A percentile compares a stretch with the other conserved stretches of the same genome.
Conservation (phyloP, 2,329 filamentous ascomycete genomes). For the Huntiella bhutanensis region DNA sequence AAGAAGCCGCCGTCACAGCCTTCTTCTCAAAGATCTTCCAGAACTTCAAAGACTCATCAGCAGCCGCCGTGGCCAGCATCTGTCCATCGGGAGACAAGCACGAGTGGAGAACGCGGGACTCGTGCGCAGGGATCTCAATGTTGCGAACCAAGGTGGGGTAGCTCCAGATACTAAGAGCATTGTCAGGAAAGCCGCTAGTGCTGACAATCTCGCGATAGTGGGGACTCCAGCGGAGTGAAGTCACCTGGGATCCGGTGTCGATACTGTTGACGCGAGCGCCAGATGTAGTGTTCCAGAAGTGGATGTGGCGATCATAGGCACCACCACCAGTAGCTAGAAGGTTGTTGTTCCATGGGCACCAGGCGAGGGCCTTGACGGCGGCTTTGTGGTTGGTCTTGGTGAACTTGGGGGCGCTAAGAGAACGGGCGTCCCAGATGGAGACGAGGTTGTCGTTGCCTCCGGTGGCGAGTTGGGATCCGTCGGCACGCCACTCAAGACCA, state of each 20-base stretch:
- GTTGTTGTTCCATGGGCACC: slow-evolving; percentile 98
- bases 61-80: slow-evolving; percentile 88
- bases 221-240: slow-evolving; percentile 87
- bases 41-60: slow-evolving; percentile 96
- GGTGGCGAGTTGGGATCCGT: slow-evolving; percentile 90
- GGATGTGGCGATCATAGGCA: slow-evolving; percentile 92
- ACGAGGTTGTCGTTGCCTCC: slow-evolving; percentile 98
- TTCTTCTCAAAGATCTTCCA: slow-evolving; percentile 99
- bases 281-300: slow-evolving; percentile 99
- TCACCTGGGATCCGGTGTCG: slow-evolving; percentile 94
- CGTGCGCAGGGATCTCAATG: slow-evolving; percentile 92
- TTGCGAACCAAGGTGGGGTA: slow-evolving; percentile 95
- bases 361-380: slow-evolving; percentile 91
- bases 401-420: slow-evolving; percentile 86
- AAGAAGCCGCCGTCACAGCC: slow-evolving; percentile 49
- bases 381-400: slow-evolving; percentile 99
- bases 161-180: slow-evolving; percentile 97
- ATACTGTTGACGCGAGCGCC: slow-evolving; percentile 98
- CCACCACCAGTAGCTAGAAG: slow-evolving; percentile 90
- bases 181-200: slow-evolving; percentile 96
- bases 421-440: slow-evolving; percentile 96
- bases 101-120: slow-evolving; percentile 91
- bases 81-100: slow-evolving; percentile 93
- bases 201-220: slow-evolving; percentile 96
- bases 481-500: slow-evolving; percentile 90